A percentile compares a stretch with the other conserved stretches of the same genome.
These are phyloP conservation scores for Syncephalastrum monosporum DNA, from an alignment of 371 early-diverging fungal species.

Conservation along the genomic window DNA sequence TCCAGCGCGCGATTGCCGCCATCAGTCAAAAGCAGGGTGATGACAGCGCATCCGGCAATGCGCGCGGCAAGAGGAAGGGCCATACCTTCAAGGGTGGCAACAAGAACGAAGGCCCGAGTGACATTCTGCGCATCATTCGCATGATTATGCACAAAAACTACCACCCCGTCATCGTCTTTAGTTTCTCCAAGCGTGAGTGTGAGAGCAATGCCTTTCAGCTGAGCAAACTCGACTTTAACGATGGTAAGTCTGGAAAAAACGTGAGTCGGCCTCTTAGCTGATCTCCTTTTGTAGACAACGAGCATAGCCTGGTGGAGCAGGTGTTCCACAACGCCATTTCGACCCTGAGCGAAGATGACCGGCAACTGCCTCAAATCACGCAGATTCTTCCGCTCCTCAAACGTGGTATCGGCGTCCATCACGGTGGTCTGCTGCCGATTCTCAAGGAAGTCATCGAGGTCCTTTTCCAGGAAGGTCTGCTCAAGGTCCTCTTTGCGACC, in stretches of 20 bases:
- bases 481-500: conserved; percentile 99
- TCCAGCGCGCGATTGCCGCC: conserved; percentile 83
- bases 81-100: conserved; percentile 53
- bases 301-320: conserved; percentile 85
- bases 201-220: conserved; percentile 92
- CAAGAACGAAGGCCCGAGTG: conserved; percentile 65
- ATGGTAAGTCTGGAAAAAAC: conserved; percentile 38
- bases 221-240: conserved; percentile 94
- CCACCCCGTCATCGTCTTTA: conserved; percentile 99
- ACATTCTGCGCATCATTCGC: conserved; percentile 92
- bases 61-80: conserved; percentile 37
- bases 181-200: conserved; percentile 97
- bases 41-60: conserved; percentile 43
- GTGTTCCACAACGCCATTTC: conserved; percentile 96
- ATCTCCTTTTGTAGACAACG: conserved; percentile 50
- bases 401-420: conserved; percentile 99
- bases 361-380: conserved; percentile 92
- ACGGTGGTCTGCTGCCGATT: conserved; percentile 98
- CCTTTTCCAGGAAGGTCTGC: conserved; percentile 97
- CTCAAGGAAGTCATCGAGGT: conserved; percentile 99
- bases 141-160: conserved; percentile 94
- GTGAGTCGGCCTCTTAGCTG: neutral
- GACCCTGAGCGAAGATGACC: conserved; percentile 92
- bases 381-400: conserved; percentile 92
- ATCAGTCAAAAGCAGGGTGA: conserved; percentile 68